phyloP scores from a whole-genome alignment of 306 rosid genomes.

The Rosa chinensis region DNA sequence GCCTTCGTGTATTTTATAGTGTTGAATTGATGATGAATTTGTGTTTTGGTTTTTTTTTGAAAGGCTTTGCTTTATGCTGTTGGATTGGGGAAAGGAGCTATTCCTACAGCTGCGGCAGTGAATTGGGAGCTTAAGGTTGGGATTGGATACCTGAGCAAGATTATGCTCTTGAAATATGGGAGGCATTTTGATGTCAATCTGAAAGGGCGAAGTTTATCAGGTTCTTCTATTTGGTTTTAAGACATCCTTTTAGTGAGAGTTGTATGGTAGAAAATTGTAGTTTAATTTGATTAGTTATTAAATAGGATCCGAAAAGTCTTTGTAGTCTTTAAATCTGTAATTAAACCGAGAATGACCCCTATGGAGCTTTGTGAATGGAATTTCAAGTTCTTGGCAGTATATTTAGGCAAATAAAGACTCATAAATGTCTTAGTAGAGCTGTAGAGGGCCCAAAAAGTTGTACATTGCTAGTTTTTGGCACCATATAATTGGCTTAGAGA shows the following conservation, averaged over 20 bases:
- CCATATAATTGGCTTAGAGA: not conserved
- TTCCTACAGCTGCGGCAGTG: conserved; percentile 64
- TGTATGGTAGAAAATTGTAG: not conserved
- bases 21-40: not conserved
- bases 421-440: too few species aligned
- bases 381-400: too few species aligned
- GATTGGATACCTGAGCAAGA: conserved; percentile 88
- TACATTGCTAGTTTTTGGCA: not conserved
- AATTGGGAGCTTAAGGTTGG: conserved; percentile 97
- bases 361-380: not conserved
- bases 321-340: not conserved
- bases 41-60: not conserved
- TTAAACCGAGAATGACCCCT: not conserved
- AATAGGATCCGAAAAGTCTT: not conserved
- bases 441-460: too few species aligned
- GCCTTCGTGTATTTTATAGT: not conserved
- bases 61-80: conserved; percentile 84
- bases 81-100: conserved; percentile 94
- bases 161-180: conserved; percentile 77
- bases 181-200: conserved; percentile 93
- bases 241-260: not conserved
- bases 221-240: not conserved
- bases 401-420: too few species aligned
- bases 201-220: conserved; percentile 71
- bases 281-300: not conserved